These are phyloP conservation scores for Malassezia brasiliensis DNA, from an alignment of 1,284 basidiomycete species.

Conservation along the genomic window DNA sequence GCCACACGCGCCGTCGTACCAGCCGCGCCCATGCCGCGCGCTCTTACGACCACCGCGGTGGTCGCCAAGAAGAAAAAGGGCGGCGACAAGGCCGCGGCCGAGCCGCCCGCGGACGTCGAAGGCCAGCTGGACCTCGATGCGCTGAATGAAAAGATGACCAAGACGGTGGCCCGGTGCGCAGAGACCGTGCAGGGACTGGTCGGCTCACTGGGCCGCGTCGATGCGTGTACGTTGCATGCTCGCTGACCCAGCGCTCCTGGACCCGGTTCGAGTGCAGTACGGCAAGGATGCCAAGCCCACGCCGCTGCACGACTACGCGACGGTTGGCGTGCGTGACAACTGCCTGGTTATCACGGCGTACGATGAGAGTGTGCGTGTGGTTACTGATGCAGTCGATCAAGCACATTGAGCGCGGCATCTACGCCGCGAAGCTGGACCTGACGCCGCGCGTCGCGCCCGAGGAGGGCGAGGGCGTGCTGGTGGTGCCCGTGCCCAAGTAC, in stretches of 20 bases:
- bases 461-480: conserved; percentile 34
- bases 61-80: conserved; percentile 14
- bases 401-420: conserved; percentile 43
- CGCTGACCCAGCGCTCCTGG: conserved; percentile 22
- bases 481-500: conserved; percentile 37
- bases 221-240: conserved; percentile 9
- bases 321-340: conserved; percentile 39
- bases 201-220: conserved; percentile 14
- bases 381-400: conserved; percentile 25
- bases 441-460: conserved; percentile 29
- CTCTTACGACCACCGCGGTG: background rate
- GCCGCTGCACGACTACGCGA: conserved; percentile 39
- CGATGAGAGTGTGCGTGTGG: conserved; percentile 26
- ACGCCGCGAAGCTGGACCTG: conserved; percentile 31
- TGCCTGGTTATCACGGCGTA: conserved; percentile 38
- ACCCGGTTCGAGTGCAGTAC: conserved; percentile 26
- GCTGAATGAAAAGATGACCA: conserved; percentile 2
- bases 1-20: background rate
- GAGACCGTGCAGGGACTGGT: conserved; percentile 7
- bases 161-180: background rate
- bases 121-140: conserved; percentile 12
- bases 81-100: background rate
- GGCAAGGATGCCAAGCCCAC: conserved; percentile 18
- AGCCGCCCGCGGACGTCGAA: conserved; percentile 7
- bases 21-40: background rate